phyloP scores from a whole-genome alignment of 257 asterid genomes.

The Solanum lycopersicoides region DNA sequence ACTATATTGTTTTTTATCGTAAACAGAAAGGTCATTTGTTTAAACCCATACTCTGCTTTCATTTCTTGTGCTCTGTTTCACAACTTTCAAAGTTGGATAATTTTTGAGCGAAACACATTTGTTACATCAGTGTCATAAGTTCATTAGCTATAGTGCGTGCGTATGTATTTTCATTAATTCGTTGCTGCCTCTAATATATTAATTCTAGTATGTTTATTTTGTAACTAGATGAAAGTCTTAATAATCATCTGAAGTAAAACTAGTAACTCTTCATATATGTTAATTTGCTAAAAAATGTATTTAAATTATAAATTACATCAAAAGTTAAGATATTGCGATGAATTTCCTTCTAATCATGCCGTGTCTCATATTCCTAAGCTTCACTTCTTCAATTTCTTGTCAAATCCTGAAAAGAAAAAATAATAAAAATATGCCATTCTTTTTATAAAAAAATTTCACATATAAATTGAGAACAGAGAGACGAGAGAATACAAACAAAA shows the following conservation, averaged over 20 bases:
- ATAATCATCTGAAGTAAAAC: neutral
- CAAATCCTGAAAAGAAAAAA: conserved; percentile 3
- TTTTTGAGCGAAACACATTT: neutral
- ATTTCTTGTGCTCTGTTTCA: too few relatives aligned
- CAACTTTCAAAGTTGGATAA: neutral
- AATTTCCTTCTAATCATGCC: neutral
- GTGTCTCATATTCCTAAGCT: neutral
- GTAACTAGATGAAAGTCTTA: neutral
- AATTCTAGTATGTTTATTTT: neutral
- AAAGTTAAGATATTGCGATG: neutral
- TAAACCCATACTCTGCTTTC: too few relatives aligned
- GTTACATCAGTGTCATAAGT: neutral
- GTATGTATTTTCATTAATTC: neutral
- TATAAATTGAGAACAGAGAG: neutral
- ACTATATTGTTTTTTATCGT: too few relatives aligned
- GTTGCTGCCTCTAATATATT: neutral
- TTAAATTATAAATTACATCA: neutral
- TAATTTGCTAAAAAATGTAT: neutral
- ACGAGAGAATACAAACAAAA: neutral
- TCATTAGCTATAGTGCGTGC: neutral
- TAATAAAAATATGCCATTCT: neutral
- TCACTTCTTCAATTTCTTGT: neutral
- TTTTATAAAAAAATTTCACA: too few relatives aligned
- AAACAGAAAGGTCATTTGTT: too few relatives aligned
- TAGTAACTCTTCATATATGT: neutral